Evolutionary conservation across 805 yeast species (phyloP), one percentile per base, ranked within the genome.

Genomic region (Torulaspora indica): DNA sequence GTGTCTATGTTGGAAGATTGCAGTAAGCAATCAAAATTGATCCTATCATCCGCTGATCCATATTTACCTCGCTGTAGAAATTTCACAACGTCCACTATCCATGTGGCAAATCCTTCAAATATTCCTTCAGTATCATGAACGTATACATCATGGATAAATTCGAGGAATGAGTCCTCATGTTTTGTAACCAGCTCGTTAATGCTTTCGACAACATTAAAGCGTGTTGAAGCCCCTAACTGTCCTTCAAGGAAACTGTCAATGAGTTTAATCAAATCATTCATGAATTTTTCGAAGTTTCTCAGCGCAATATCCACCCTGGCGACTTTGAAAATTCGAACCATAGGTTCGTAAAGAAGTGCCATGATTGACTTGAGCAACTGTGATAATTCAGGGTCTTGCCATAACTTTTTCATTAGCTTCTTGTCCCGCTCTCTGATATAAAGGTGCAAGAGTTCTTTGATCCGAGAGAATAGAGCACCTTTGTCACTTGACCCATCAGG

Each of bases 361-460:
- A 93, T 72, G 23, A 88, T 70, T 38, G 85, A 86, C 52, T 84
- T 84, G 45, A 90, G 69, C 33, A 91, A 72, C 29, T 73, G 73
- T n/a, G 89, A 81, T 36, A 95, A 68, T 52, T 85, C 86, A 0
- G 91, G 88, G 54, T 90, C 95, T 36, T 78, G 79, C 95, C 96
- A 87, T 34, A 90, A 60, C 57, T 82, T 81, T 55, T 80, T 81
- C 70, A 90, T 65, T 34, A 83, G 67, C 44, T 79, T 78, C 60
- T 87, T 89, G 58, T 91, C 98, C 29, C 79, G 76, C 45, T 78
- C 81, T 28, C 93, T 75, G 1, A 85, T 69, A 50, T 75, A 75
- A 13, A 84, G 64, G 47, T 76, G 81, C 64, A 84, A 77, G 42
- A 83, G 72, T 43, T 82, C 81, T 47, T 77, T 79, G 10, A 85